phyloP scores from a whole-genome alignment of 176 grass and related monocot genomes.

The Puya raimondii region DNA sequence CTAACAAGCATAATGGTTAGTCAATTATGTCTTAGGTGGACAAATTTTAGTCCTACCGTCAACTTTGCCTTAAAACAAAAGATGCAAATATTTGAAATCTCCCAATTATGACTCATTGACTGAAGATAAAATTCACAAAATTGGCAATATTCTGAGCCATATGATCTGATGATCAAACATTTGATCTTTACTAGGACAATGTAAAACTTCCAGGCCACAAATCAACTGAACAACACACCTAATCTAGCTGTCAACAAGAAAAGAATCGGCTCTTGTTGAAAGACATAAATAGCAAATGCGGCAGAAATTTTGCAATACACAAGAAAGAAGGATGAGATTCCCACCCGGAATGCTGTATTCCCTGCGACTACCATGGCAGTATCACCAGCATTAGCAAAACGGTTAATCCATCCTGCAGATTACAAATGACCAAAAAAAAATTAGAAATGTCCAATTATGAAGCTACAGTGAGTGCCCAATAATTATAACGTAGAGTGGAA shows the following conservation, averaged over 20 bases:
- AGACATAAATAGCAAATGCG: not conserved
- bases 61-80: not conserved
- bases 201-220: not conserved
- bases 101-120: not conserved
- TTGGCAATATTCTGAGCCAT: not conserved
- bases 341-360: constrained; percentile 73
- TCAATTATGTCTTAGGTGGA: no score
- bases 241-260: not conserved
- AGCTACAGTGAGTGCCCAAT: no score
- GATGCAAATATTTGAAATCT: not conserved
- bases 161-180: not conserved
- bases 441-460: not conserved
- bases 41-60: not conserved
- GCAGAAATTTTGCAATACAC: not conserved
- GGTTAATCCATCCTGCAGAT: constrained; percentile 87
- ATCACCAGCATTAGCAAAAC: constrained; percentile 94
- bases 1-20: not conserved
- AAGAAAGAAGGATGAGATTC: not conserved
- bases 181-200: not conserved
- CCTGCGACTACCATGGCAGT: constrained; percentile 81
- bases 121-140: not conserved
- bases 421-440: constrained; percentile 6
- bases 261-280: not conserved
- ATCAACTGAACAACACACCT: not conserved
- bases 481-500: no score